phyloP scores from a whole-genome alignment of 352 stramenopile genomes.

The Pythium insidiosum region DNA sequence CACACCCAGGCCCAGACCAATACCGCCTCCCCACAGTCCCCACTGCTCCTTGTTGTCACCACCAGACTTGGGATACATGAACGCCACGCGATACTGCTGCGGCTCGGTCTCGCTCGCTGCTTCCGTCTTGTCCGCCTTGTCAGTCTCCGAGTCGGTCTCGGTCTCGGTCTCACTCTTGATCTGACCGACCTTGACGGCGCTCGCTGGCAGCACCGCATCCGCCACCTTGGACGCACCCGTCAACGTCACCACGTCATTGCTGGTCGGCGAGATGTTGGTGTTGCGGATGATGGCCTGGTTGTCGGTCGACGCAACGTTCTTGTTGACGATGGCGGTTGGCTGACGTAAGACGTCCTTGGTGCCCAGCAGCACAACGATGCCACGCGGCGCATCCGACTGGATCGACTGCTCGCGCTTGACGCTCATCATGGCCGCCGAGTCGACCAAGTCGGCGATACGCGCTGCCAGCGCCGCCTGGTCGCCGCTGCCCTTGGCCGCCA shows the following conservation, averaged over 20 bases:
- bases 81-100: neutral
- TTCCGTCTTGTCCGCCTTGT: too few species aligned
- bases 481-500: slow-evolving; percentile 8
- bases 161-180: neutral
- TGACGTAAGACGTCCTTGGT: slow-evolving; percentile 10
- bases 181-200: neutral
- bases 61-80: neutral
- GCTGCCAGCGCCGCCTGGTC: neutral
- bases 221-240: neutral
- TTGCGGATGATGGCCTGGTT: slow-evolving; percentile 1
- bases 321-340: slow-evolving; percentile 9
- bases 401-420: neutral
- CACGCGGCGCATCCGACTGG: neutral
- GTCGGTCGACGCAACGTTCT: slow-evolving; percentile 10
- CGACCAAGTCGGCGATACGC: slow-evolving; percentile 8
- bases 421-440: neutral
- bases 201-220: neutral
- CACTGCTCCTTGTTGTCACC: neutral
- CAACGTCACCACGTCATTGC: neutral
- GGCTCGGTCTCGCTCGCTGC: neutral
- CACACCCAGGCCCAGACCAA: too few species aligned
- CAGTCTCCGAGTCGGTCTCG: neutral
- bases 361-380: neutral
- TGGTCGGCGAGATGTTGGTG: neutral
- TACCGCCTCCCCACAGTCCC: neutral